phyloP scores from a whole-genome alignment of 768 basidiomycete species.

The Boletales sp. region DNA sequence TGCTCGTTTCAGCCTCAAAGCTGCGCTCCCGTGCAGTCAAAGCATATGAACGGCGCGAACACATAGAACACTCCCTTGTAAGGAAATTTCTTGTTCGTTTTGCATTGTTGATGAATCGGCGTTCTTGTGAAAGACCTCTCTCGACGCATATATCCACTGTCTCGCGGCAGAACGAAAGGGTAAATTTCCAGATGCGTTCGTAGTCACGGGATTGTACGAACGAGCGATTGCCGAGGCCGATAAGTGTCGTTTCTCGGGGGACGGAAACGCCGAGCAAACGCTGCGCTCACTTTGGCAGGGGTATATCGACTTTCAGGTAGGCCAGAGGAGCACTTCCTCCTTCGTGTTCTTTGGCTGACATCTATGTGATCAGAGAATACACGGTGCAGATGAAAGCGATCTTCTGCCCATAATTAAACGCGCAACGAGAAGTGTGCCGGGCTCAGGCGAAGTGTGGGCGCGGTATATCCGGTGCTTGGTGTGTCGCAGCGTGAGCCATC shows the following conservation, averaged over 20 bases:
- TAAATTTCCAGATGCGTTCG: slow-evolving; percentile 54
- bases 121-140: slow-evolving; percentile 32
- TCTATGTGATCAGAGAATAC: slow-evolving; percentile 20
- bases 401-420: slow-evolving; percentile 47
- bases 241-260: slow-evolving; percentile 50
- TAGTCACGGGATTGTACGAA: slow-evolving; percentile 62
- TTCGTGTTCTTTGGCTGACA: not conserved
- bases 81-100: slow-evolving; percentile 10
- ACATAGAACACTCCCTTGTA: slow-evolving; percentile 59
- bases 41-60: slow-evolving; percentile 61
- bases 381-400: slow-evolving; percentile 39
- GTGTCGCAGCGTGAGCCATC: slow-evolving; percentile 13
- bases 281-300: slow-evolving; percentile 69
- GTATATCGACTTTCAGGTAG: slow-evolving; percentile 67
- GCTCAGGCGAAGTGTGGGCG: slow-evolving; percentile 76
- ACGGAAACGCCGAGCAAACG: slow-evolving; percentile 53
- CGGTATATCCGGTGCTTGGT: slow-evolving; percentile 73
- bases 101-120: slow-evolving; percentile 9
- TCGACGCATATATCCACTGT: slow-evolving; percentile 62
- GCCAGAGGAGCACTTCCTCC: slow-evolving; percentile 15
- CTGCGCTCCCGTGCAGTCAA: slow-evolving; percentile 57
- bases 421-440: slow-evolving; percentile 70
- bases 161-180: slow-evolving; percentile 59
- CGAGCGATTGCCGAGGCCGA: slow-evolving; percentile 74
- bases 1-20: slow-evolving; percentile 77